Percentiles rank a stretch among this genome's conserved stretches.
These are phyloP conservation scores for Adiantum capillusveneris DNA, from an alignment of 75 land plant genomes.

Conservation along the genomic window DNA sequence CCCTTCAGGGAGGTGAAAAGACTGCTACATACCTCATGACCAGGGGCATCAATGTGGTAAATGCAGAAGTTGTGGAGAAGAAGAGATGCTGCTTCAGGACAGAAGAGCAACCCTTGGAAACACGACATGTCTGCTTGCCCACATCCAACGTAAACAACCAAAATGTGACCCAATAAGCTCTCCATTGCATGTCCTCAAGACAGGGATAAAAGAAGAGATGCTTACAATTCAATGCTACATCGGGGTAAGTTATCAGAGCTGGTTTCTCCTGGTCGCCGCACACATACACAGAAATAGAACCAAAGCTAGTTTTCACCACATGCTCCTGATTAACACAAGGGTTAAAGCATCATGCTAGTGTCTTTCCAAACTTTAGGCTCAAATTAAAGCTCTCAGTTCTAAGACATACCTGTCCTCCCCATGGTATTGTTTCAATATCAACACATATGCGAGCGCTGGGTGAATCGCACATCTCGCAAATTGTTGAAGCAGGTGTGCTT, in stretches of 20 bases:
- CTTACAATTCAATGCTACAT: slow-evolving; percentile 82
- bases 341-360: too few relatives aligned
- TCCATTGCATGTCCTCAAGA: too few relatives aligned
- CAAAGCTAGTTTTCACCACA: slow-evolving; percentile 46
- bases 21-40: slow-evolving; percentile 99
- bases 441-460: too few relatives aligned
- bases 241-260: slow-evolving; percentile 80
- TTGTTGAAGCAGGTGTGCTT: too few relatives aligned
- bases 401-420: slow-evolving; percentile 62
- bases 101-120: slow-evolving; percentile 83
- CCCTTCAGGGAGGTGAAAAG: too few relatives aligned
- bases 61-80: slow-evolving; percentile 89
- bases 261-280: slow-evolving; percentile 86
- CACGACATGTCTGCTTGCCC: slow-evolving; percentile 62
- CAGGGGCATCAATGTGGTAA: slow-evolving; percentile 86
- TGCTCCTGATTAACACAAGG: slow-evolving; percentile 44
- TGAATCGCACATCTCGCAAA: too few relatives aligned
- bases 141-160: too few relatives aligned
- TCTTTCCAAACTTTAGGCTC: too few relatives aligned
- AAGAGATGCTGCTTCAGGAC: slow-evolving; percentile 71
- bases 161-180: too few relatives aligned
- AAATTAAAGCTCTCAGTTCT: too few relatives aligned
- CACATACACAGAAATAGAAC: slow-evolving; percentile 62
- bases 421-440: slow-evolving; percentile 53
- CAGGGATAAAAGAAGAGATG: too few relatives aligned